Conservation (phyloP, 169 alveolate genomes). For the Cryptosporidium ubiquitum region DNA sequence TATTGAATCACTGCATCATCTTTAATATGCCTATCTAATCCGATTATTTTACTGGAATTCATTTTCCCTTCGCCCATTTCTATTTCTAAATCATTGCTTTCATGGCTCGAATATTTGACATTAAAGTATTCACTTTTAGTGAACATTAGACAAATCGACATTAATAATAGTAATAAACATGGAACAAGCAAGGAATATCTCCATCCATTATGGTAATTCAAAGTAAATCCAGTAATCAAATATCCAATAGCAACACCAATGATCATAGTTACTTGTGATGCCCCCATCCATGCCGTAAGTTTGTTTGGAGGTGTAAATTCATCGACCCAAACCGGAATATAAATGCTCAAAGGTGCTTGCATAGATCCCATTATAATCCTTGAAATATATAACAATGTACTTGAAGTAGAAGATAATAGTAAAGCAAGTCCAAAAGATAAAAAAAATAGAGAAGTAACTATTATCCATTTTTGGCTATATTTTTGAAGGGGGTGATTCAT, state of each 20-base stretch:
- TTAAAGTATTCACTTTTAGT: constrained; percentile 56
- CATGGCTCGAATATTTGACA: constrained; percentile 17
- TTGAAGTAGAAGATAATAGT: constrained; percentile 43
- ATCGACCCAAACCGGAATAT: constrained; percentile 72
- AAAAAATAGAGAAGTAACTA: constrained; percentile 33
- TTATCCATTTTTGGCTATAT: constrained; percentile 70
- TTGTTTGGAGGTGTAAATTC: constrained; percentile 71
- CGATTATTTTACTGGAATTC: not conserved
- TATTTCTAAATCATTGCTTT: not conserved
- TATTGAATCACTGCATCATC: not conserved
- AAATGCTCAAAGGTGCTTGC: constrained; percentile 74
- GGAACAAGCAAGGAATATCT: constrained; percentile 61
- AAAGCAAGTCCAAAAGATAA: constrained; percentile 57
- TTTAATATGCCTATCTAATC: not conserved
- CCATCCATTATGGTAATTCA: constrained; percentile 66
- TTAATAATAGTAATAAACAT: constrained; percentile 29
- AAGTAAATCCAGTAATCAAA: constrained; percentile 55
- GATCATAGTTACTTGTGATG: constrained; percentile 69
- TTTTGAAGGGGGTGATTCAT: constrained; percentile 65
- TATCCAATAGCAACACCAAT: constrained; percentile 70
- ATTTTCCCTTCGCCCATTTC: constrained; percentile 2
- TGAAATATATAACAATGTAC: constrained; percentile 48
- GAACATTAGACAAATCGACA: constrained; percentile 60
- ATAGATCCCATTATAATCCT: constrained; percentile 68
- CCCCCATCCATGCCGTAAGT: constrained; percentile 73